These are phyloP conservation scores for Rosa lucieae DNA, from an alignment of 306 rosid species.

Conservation along the genomic window DNA sequence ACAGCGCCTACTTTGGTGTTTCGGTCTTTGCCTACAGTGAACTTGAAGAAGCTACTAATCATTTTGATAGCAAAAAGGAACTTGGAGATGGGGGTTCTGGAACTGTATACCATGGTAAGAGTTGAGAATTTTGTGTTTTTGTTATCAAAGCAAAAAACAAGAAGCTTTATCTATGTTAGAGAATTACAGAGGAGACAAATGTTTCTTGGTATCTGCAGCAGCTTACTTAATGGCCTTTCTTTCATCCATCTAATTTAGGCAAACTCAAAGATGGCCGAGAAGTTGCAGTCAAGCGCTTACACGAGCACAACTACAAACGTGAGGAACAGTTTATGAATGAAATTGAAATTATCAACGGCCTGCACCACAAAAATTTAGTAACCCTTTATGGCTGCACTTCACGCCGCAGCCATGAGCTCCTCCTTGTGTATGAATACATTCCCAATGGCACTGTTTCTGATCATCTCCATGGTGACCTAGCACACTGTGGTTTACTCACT, in stretches of 20 bases:
- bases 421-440: constrained; percentile 73
- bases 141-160: neutral
- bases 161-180: neutral
- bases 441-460: constrained; percentile 72
- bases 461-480: constrained; percentile 65
- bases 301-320: constrained; percentile 52
- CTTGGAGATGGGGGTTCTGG: constrained; percentile 79
- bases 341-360: constrained; percentile 51
- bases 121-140: neutral
- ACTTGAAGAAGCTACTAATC: constrained; percentile 60
- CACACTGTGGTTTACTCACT: constrained; percentile 36
- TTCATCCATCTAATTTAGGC: constrained; percentile 35
- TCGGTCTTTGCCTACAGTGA: constrained; percentile 51
- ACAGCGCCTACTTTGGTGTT: constrained; percentile 36
- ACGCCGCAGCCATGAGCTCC: constrained; percentile 51
- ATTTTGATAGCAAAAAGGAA: constrained; percentile 38
- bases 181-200: neutral
- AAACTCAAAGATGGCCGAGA: constrained; percentile 76
- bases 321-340: constrained; percentile 65
- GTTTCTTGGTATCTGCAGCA: neutral
- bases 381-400: constrained; percentile 81
- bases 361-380: constrained; percentile 65
- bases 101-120: neutral
- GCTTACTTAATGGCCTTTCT: constrained; percentile 1
- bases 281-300: constrained; percentile 74